These are phyloP conservation scores for Fusarium penzigii DNA, from an alignment of 2,329 filamentous ascomycete genomes.

Conservation along the genomic window DNA sequence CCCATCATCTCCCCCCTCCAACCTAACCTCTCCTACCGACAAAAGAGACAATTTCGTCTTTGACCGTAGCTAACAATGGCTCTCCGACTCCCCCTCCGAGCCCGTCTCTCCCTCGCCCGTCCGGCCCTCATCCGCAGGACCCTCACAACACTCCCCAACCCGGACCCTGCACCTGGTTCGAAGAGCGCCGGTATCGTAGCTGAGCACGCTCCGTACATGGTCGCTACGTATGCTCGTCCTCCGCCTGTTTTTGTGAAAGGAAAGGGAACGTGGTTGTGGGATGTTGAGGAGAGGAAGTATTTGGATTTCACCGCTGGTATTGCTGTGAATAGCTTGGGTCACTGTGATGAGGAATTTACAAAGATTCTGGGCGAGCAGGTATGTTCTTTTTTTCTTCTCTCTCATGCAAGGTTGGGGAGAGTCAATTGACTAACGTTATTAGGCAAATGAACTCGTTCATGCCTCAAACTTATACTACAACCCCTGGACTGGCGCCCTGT, in stretches of 20 bases:
- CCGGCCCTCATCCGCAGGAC: constrained; percentile 32
- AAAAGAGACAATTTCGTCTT: too few relatives aligned
- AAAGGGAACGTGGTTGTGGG: constrained; percentile 84
- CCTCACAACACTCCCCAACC: constrained; percentile 54
- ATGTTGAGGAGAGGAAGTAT: constrained; percentile 85
- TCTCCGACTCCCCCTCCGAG: constrained; percentile 40
- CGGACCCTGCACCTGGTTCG: constrained; percentile 74
- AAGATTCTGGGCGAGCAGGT: constrained; percentile 78
- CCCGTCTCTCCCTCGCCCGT: constrained; percentile 35
- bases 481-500: constrained; percentile 88
- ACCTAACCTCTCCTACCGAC: background rate
- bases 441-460: constrained; percentile 79
- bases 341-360: constrained; percentile 79
- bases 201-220: constrained; percentile 84
- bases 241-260: constrained; percentile 87
- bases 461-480: constrained; percentile 98
- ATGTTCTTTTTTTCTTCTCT: too few relatives aligned
- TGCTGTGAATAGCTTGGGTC: constrained; percentile 89
- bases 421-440: constrained; percentile 3
- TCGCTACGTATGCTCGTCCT: constrained; percentile 90
- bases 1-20: background rate
- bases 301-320: constrained; percentile 96
- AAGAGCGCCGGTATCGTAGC: constrained; percentile 73
- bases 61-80: too few relatives aligned
- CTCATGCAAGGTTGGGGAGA: too few relatives aligned